Conservation (phyloP, 2,329 filamentous ascomycete genomes). For the Trichophyton rubrum region DNA sequence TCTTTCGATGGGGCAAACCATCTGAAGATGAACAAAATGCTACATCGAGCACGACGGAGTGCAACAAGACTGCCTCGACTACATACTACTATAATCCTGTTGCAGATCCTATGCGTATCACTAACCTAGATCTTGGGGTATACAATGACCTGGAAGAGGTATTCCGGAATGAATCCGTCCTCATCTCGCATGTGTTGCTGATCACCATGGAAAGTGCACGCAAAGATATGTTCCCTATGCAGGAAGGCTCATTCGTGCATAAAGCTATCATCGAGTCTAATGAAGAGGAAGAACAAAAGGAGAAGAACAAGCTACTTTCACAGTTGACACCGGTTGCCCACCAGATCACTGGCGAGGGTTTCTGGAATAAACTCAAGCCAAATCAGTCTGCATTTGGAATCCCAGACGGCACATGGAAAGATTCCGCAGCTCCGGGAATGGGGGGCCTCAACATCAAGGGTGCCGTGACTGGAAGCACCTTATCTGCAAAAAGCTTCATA, state of each 20-base stretch:
- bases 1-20: slow-evolving; percentile 17
- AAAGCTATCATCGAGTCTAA: slow-evolving; percentile 18
- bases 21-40: neutral
- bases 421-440: slow-evolving; percentile 17
- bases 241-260: slow-evolving; percentile 19
- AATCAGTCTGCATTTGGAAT: slow-evolving; percentile 8
- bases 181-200: slow-evolving; percentile 22
- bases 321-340: slow-evolving; percentile 21
- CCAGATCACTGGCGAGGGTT: slow-evolving; percentile 20
- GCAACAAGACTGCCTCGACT: neutral
- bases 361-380: slow-evolving; percentile 6
- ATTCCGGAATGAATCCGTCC: slow-evolving; percentile 16
- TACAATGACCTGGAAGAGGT: slow-evolving; percentile 18
- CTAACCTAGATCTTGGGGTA: slow-evolving; percentile 20
- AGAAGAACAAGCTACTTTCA: slow-evolving; percentile 16
- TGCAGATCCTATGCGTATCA: slow-evolving; percentile 22
- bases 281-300: slow-evolving; percentile 10
- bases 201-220: slow-evolving; percentile 24
- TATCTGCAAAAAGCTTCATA: slow-evolving; percentile 24
- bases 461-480: slow-evolving; percentile 20
- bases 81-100: slow-evolving; percentile 19
- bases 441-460: slow-evolving; percentile 23
- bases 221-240: slow-evolving; percentile 23
- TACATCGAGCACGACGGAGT: neutral
- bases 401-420: slow-evolving; percentile 14